phyloP scores from a whole-genome alignment of 2,329 filamentous ascomycete genomes.

The Xylaria sp. region DNA sequence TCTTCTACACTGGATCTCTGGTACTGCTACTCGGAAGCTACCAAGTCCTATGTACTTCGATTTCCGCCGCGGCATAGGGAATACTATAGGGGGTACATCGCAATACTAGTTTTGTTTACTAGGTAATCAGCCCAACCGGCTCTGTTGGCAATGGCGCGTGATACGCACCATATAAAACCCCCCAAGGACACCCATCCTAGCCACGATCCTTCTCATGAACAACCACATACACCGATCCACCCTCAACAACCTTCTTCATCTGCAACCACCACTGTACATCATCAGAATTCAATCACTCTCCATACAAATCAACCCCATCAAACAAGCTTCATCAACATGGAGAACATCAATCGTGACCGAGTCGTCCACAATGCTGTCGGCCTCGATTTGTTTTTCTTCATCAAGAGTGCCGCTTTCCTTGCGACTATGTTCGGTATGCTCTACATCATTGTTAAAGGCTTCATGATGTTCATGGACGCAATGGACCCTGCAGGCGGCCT shows the following conservation, averaged over 20 bases:
- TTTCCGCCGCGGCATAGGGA: neutral
- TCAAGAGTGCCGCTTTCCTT: constrained; percentile 15
- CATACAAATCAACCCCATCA: constrained; percentile 34
- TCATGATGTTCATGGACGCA: constrained; percentile 16
- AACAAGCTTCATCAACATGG: constrained; percentile 38
- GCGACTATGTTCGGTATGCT: neutral
- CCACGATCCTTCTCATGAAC: constrained; percentile 14
- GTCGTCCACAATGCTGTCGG: constrained; percentile 24
- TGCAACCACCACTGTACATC: neutral
- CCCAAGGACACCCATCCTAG: neutral
- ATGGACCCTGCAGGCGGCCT: neutral
- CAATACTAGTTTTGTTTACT: constrained; percentile 7
- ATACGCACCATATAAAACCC: neutral
- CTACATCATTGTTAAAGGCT: neutral
- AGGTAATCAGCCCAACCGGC: neutral
- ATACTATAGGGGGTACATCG: neutral
- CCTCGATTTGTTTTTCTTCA: constrained; percentile 1
- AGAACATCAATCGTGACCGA: constrained; percentile 29
- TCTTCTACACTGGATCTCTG: neutral
- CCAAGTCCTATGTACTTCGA: neutral
- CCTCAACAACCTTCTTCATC: constrained; percentile 8
- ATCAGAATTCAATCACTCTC: neutral
- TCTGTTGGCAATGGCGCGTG: constrained; percentile 24
- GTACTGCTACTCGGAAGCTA: neutral
- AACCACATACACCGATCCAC: neutral